Evolutionary conservation across 129 eudicot genomes (phyloP).

Genomic region (Kitagawia praeruptora): DNA sequence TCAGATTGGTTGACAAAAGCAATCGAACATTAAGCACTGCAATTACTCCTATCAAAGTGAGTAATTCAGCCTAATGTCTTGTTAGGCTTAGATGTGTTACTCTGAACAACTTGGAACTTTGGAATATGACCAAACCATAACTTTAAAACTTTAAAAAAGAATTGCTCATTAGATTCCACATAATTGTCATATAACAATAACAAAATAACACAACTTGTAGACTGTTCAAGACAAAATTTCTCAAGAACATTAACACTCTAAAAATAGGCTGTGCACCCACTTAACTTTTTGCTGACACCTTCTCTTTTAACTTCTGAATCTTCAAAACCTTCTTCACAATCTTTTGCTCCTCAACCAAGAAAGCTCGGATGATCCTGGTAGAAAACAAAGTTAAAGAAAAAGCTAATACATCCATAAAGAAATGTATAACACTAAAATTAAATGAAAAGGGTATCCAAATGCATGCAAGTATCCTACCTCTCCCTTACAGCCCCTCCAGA

Average conservation of each 20-base stretch:
- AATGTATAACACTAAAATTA: neutral
- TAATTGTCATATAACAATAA: neutral
- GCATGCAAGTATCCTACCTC: conserved; percentile 29
- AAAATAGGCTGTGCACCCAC: neutral
- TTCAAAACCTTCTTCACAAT: conserved; percentile 87
- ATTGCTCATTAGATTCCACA: neutral
- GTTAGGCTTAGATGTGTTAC: neutral
- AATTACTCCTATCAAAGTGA: neutral
- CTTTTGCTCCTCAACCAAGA: conserved; percentile 83
- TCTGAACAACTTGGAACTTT: neutral
- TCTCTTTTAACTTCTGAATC: conserved; percentile 79
- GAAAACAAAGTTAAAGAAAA: neutral
- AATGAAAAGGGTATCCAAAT: neutral
- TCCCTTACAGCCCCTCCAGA: conserved; percentile 87
- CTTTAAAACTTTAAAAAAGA: neutral
- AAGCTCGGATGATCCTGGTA: conserved; percentile 61
- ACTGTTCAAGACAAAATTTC: conserved; percentile 5
- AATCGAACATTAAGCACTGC: neutral
- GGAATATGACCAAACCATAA: neutral
- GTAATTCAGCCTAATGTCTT: neutral
- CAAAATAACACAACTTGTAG: neutral
- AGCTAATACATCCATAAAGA: neutral
- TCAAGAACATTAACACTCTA: neutral
- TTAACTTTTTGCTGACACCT: conserved; percentile 50
- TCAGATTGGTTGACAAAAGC: neutral